Percentiles rank a stretch among this genome's conserved stretches.
These are phyloP conservation scores for Saturnispora sanitii DNA, from an alignment of 805 yeast species.

Conservation along the genomic window DNA sequence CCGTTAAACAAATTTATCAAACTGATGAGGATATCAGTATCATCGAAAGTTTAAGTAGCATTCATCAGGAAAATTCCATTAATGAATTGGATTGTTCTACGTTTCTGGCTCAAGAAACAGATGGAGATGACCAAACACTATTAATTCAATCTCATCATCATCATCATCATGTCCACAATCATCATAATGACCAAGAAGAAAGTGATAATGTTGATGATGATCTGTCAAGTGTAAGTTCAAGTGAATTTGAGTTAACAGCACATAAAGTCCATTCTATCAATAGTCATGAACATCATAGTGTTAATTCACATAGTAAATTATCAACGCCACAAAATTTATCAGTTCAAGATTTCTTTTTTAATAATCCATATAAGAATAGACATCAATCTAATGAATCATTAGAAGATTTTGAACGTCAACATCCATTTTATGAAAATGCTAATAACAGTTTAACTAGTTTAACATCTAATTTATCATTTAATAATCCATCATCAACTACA, in stretches of 20 bases:
- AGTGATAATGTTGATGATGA: conserved; percentile 13
- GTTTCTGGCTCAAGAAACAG: background rate
- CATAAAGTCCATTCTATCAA: conserved; percentile 3
- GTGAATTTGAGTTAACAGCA: background rate
- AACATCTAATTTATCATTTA: background rate
- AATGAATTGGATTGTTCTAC: background rate
- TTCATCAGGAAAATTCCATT: background rate
- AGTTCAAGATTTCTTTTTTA: conserved; percentile 45
- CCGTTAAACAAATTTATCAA: background rate
- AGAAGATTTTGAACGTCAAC: conserved; percentile 5
- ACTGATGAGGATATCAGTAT: conserved; percentile 6
- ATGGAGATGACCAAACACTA: background rate
- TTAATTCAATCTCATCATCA: no score
- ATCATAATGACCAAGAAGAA: background rate
- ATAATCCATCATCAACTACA: conserved; percentile 1
- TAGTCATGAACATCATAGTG: background rate
- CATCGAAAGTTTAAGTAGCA: conserved; percentile 2
- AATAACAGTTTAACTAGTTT: conserved; percentile 2
- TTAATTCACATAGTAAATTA: background rate
- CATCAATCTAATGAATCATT: conserved; percentile 12
- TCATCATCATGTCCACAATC: background rate
- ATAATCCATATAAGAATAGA: conserved; percentile 20
- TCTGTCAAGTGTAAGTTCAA: conserved; percentile 3
- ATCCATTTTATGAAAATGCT: background rate
- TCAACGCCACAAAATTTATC: conserved; percentile 25